phyloP scores from a whole-genome alignment of 2,329 filamentous ascomycete species.

The Ascocoryne sarcoides region DNA sequence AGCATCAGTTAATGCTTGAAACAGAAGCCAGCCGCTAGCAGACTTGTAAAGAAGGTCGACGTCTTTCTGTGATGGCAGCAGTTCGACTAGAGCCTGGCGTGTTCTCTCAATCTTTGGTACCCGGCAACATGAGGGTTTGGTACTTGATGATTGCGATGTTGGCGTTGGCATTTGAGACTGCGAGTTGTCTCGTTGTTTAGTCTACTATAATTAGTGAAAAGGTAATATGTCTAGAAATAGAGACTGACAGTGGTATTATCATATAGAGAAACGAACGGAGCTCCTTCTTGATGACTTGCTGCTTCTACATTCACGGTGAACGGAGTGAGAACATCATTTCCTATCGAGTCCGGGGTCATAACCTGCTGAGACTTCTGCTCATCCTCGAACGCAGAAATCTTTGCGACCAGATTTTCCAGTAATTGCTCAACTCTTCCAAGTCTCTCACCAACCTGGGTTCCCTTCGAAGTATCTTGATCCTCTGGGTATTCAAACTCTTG shows the following conservation, averaged over 20 bases:
- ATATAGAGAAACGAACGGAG: constrained; percentile 24
- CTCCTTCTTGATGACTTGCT: constrained; percentile 7
- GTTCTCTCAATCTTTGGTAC: constrained; percentile 21
- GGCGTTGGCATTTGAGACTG: constrained; percentile 18
- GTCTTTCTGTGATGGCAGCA: constrained; percentile 24
- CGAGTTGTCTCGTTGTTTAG: constrained; percentile 18
- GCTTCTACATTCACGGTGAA: constrained; percentile 9
- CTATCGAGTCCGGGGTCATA: constrained; percentile 23
- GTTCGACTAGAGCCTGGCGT: constrained; percentile 20
- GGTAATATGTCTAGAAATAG: background rate
- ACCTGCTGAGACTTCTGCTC: constrained; percentile 22
- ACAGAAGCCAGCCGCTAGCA: constrained; percentile 21
- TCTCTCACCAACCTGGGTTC: constrained; percentile 23
- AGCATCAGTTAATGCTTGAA: constrained; percentile 16
- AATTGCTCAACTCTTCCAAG: constrained; percentile 25
- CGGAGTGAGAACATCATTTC: constrained; percentile 22
- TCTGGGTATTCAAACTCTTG: constrained; percentile 29
- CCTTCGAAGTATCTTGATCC: constrained; percentile 21
- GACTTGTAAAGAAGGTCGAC: constrained; percentile 18
- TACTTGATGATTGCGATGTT: constrained; percentile 8
- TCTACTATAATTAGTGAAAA: constrained; percentile 9
- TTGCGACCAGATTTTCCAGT: constrained; percentile 23
- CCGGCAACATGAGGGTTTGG: constrained; percentile 12
- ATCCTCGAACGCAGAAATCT: constrained; percentile 24
- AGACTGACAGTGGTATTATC: constrained; percentile 23